These are phyloP conservation scores for Pilatotrama ljubarskyi DNA, from an alignment of 768 basidiomycete species.

Conservation along the genomic window DNA sequence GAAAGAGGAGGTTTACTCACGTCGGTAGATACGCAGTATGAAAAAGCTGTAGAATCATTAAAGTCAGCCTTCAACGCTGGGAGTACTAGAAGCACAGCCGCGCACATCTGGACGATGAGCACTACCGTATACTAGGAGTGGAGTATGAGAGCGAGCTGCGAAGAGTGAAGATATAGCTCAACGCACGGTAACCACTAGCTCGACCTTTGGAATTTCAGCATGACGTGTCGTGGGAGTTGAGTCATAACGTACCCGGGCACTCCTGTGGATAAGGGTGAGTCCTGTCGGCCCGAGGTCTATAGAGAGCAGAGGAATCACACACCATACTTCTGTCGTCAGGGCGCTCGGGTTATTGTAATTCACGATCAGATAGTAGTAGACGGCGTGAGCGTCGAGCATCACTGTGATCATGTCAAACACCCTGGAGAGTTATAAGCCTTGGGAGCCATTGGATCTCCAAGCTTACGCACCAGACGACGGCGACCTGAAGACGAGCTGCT, in stretches of 20 bases:
- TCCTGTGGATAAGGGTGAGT: not conserved
- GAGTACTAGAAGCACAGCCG: too few species aligned
- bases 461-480: not conserved
- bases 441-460: not conserved
- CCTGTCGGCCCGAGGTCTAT: not conserved
- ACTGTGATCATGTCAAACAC: slow-evolving; percentile 10
- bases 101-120: slow-evolving; percentile 6
- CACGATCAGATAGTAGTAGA: slow-evolving; percentile 19
- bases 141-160: not conserved
- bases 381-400: slow-evolving; percentile 9
- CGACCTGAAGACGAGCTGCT: not conserved
- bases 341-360: slow-evolving; percentile 15
- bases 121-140: slow-evolving; percentile 1
- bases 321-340: slow-evolving; percentile 10
- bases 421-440: not conserved
- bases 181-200: not conserved
- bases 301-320: not conserved
- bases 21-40: slow-evolving; percentile 1
- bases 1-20: not conserved
- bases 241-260: not conserved
- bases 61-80: not conserved
- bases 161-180: not conserved
- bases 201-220: not conserved
- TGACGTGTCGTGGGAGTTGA: too few species aligned
- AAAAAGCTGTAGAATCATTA: not conserved